phyloP scores from a whole-genome alignment of 2,329 filamentous ascomycete species.

The Purpureocillium takamizusanense region DNA sequence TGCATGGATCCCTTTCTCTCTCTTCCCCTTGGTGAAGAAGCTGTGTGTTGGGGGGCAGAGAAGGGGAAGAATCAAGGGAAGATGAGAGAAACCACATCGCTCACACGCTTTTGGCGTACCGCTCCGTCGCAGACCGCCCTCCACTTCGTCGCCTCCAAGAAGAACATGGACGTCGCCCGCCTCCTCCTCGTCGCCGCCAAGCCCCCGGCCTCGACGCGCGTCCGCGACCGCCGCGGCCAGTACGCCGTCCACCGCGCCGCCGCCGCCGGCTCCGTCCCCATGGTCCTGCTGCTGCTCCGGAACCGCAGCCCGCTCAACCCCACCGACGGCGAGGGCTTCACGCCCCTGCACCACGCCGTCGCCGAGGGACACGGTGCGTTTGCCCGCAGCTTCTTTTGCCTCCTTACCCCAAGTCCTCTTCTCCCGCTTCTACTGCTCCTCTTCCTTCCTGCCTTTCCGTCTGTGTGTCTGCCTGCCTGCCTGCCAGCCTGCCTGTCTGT shows the following conservation, averaged over 20 bases:
- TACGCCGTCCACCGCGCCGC: slow-evolving; percentile 86
- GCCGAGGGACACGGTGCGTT: slow-evolving; percentile 61
- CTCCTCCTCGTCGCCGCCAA: slow-evolving; percentile 67
- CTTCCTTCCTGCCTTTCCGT: too few relatives aligned
- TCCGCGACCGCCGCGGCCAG: slow-evolving; percentile 82
- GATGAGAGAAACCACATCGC: neutral
- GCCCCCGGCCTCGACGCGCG: slow-evolving; percentile 61
- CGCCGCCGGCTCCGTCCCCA: slow-evolving; percentile 79
- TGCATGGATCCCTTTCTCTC: neutral
- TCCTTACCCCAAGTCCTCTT: neutral
- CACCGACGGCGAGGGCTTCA: slow-evolving; percentile 73
- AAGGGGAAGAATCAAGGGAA: too few relatives aligned
- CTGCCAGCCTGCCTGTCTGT: neutral
- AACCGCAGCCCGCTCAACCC: slow-evolving; percentile 75
- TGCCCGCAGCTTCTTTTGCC: neutral
- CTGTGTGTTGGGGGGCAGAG: too few relatives aligned
- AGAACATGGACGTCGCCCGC: slow-evolving; percentile 72
- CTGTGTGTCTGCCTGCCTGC: too few relatives aligned
- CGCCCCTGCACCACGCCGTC: slow-evolving; percentile 80
- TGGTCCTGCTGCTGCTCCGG: slow-evolving; percentile 71
- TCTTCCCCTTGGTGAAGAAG: too few relatives aligned
- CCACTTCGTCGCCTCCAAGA: slow-evolving; percentile 87
- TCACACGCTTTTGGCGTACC: slow-evolving; percentile 43
- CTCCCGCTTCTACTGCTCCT: too few relatives aligned
- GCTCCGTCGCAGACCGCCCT: slow-evolving; percentile 66